Conservation (phyloP, 345 rosid species). For the Eutrema yunnanense region DNA sequence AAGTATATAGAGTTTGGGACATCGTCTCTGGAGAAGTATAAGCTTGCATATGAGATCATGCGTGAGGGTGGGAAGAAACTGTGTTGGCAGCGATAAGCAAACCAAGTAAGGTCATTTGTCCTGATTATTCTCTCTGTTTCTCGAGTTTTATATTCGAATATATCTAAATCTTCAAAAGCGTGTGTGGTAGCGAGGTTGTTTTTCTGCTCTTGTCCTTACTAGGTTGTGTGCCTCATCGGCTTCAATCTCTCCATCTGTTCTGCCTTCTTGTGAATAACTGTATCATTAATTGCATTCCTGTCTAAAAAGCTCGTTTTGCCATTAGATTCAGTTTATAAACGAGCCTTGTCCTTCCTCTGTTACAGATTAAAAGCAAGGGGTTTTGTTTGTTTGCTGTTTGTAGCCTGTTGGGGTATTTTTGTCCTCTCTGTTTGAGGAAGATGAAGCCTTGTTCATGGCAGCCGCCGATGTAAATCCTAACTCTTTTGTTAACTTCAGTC, state of each 20-base stretch:
- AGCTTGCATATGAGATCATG: conserved; percentile 71
- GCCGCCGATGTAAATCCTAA: conserved; percentile 11
- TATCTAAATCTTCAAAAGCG: background rate
- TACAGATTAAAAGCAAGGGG: background rate
- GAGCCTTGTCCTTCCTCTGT: background rate
- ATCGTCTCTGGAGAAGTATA: conserved; percentile 63
- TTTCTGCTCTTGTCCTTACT: background rate
- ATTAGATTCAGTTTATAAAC: background rate
- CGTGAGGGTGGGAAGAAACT: conserved; percentile 79
- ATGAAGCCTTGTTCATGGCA: background rate
- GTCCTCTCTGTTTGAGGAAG: conserved; percentile 5
- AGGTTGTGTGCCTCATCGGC: background rate
- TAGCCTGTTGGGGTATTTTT: background rate
- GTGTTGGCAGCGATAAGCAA: conserved; percentile 53
- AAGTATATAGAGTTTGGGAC: conserved; percentile 70
- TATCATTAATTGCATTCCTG: background rate
- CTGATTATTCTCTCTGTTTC: conserved; percentile 10
- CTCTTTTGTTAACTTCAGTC: conserved; percentile 6
- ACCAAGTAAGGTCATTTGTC: conserved; percentile 7
- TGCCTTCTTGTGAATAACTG: background rate
- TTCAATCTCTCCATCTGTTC: background rate
- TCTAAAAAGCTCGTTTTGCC: background rate
- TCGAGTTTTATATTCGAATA: background rate
- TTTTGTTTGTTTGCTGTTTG: conserved; percentile 1
- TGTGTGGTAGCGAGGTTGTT: background rate